A percentile compares a stretch with the other conserved stretches of the same genome.
These are phyloP conservation scores for Herpetospermum pedunculosum DNA, from an alignment of 306 rosid species.

Conservation along the genomic window DNA sequence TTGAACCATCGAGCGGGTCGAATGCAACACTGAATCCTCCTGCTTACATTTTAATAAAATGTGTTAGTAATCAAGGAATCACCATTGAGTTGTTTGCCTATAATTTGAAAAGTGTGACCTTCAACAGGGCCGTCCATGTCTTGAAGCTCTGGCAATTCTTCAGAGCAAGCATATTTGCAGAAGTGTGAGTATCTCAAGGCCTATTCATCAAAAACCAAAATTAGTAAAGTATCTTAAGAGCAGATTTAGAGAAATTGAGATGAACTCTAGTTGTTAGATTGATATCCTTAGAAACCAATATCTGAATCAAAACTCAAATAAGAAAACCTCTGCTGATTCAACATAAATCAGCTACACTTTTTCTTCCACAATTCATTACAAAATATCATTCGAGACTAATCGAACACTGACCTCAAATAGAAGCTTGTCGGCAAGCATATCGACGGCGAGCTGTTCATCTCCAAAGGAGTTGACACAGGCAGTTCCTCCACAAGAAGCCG, in stretches of 20 bases:
- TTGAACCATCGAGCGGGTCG: slow-evolving; percentile 98
- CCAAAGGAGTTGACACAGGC: slow-evolving; percentile 96
- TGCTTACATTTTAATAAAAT: slow-evolving; percentile 15
- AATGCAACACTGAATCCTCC: slow-evolving; percentile 99
- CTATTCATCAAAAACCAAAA: slow-evolving; percentile 21
- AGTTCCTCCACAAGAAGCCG: slow-evolving; percentile 98
- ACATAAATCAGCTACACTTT: neutral
- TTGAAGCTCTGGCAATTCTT: slow-evolving; percentile 91
- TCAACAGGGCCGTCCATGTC: slow-evolving; percentile 98
- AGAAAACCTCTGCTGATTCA: neutral
- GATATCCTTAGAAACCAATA: neutral
- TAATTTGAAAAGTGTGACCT: slow-evolving; percentile 29
- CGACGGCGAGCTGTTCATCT: slow-evolving; percentile 97
- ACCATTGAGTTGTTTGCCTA: neutral
- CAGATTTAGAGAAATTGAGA: neutral
- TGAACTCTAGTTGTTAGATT: neutral
- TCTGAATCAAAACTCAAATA: neutral
- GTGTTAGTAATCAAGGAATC: neutral
- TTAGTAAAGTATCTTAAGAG: neutral
- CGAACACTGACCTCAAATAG: slow-evolving; percentile 59
- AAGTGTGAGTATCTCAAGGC: slow-evolving; percentile 83
- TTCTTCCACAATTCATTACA: neutral
- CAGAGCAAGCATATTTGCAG: slow-evolving; percentile 96
- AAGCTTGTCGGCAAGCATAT: slow-evolving; percentile 81
- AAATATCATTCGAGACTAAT: neutral